Evolutionary conservation across 331 rosid species (phyloP).

Genomic region (Spiraea crenata): DNA sequence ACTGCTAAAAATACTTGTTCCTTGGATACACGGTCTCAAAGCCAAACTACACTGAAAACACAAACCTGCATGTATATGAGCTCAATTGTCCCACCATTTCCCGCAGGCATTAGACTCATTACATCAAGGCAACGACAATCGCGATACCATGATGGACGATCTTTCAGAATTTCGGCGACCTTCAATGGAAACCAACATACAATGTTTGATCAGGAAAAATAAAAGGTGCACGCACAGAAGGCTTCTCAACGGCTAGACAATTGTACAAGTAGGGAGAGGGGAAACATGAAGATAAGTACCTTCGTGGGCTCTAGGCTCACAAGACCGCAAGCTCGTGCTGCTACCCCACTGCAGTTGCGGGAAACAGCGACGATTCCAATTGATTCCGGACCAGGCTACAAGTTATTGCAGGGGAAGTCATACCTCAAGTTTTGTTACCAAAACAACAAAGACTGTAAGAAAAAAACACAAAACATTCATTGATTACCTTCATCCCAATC

Average conservation of each 20-base stretch:
- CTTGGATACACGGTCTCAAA: not conserved
- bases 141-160: conserved; percentile 85
- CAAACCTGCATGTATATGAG: conserved; percentile 88
- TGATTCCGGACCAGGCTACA: conserved; percentile 99
- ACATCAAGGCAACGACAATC: conserved; percentile 91
- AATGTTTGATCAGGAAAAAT: not conserved
- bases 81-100: conserved; percentile 87
- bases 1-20: not conserved
- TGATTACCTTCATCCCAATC: conserved; percentile 97
- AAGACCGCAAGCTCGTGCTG: conserved; percentile 99
- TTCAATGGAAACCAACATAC: conserved; percentile 14
- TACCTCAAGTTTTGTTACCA: not conserved
- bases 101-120: conserved; percentile 70
- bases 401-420: not conserved
- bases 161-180: conserved; percentile 96
- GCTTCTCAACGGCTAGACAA: not conserved
- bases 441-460: not conserved
- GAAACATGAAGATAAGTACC: conserved; percentile 32
- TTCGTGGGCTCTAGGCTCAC: conserved; percentile 97
- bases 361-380: conserved; percentile 96
- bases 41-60: not conserved
- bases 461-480: not conserved
- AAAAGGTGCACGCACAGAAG: not conserved
- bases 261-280: not conserved
- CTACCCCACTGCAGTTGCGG: conserved; percentile 91